Percentiles rank a stretch among this genome's conserved stretches.
Evolutionary conservation across 805 yeast genomes (phyloP).

Genomic region (Candida piceae): DNA sequence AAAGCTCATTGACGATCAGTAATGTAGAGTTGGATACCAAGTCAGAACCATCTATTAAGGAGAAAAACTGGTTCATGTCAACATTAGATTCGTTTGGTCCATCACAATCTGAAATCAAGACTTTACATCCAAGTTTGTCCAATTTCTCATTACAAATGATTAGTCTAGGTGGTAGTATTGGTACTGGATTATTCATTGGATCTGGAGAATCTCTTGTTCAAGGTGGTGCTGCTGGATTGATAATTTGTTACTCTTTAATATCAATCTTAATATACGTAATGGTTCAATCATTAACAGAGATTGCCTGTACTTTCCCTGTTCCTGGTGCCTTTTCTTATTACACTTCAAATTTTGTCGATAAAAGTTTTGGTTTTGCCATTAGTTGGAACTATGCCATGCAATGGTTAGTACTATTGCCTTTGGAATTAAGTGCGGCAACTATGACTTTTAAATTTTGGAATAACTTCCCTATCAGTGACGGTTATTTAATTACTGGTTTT

Average conservation of each 20-base stretch:
- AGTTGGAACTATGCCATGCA: slow-evolving; percentile 54
- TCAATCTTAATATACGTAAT: slow-evolving; percentile 55
- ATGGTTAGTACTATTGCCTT: slow-evolving; percentile 47
- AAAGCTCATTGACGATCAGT: too few relatives aligned
- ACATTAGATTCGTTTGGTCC: slow-evolving; percentile 24
- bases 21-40: too few relatives aligned
- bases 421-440: slow-evolving; percentile 50
- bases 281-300: slow-evolving; percentile 58
- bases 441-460: slow-evolving; percentile 50
- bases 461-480: slow-evolving; percentile 36
- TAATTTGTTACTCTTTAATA: slow-evolving; percentile 49
- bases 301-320: slow-evolving; percentile 56
- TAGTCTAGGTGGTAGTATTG: slow-evolving; percentile 64
- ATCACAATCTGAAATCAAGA: slow-evolving; percentile 21
- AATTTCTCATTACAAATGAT: slow-evolving; percentile 56
- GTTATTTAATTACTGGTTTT: slow-evolving; percentile 47
- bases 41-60: too few relatives aligned
- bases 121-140: slow-evolving; percentile 20
- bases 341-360: slow-evolving; percentile 54
- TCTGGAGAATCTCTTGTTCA: slow-evolving; percentile 52
- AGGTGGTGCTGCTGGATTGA: slow-evolving; percentile 63
- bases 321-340: slow-evolving; percentile 64
- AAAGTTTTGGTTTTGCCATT: slow-evolving; percentile 58
- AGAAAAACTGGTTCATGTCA: slow-evolving; percentile 12
- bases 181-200: slow-evolving; percentile 66